These are phyloP conservation scores for Coniochaeta hoffmannii DNA, from an alignment of 2,329 filamentous ascomycete genomes.

Conservation along the genomic window DNA sequence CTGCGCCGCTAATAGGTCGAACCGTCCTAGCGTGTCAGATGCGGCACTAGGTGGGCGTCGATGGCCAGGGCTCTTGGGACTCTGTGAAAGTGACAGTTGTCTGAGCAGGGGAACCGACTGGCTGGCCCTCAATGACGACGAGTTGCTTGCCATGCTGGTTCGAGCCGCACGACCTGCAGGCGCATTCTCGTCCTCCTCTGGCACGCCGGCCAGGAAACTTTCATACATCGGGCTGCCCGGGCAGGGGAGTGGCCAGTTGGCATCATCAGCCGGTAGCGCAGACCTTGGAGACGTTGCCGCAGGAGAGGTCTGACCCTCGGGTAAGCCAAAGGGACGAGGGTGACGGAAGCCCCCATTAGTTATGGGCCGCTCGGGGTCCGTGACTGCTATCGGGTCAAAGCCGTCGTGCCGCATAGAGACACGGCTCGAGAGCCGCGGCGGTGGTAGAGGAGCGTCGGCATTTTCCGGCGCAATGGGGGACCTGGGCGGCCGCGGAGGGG, in stretches of 20 bases:
- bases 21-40: slow-evolving; percentile 44
- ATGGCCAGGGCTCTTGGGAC: slow-evolving; percentile 18
- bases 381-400: slow-evolving; percentile 27
- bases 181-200: slow-evolving; percentile 53
- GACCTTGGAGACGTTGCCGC: slow-evolving; percentile 26
- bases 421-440: slow-evolving; percentile 49
- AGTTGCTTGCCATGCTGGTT: slow-evolving; percentile 37
- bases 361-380: slow-evolving; percentile 32
- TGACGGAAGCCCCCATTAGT: slow-evolving; percentile 38
- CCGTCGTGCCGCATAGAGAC: slow-evolving; percentile 36
- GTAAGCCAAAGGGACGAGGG: slow-evolving; percentile 30
- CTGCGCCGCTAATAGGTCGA: slow-evolving; percentile 31
- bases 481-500: slow-evolving; percentile 42
- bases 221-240: slow-evolving; percentile 29
- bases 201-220: slow-evolving; percentile 47
- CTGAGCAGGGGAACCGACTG: slow-evolving; percentile 48
- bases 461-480: slow-evolving; percentile 29
- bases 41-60: slow-evolving; percentile 32
- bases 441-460: slow-evolving; percentile 32
- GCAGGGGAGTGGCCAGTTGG: slow-evolving; percentile 36
- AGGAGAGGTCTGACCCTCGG: slow-evolving; percentile 15
- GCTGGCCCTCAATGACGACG: slow-evolving; percentile 45
- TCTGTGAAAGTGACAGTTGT: slow-evolving; percentile 29
- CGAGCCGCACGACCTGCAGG: slow-evolving; percentile 29
- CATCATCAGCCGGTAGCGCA: slow-evolving; percentile 29